Percentiles rank a stretch among this genome's conserved stretches.
phyloP scores from a whole-genome alignment of 129 eudicot genomes.

The Tanacetum coccineum region DNA sequence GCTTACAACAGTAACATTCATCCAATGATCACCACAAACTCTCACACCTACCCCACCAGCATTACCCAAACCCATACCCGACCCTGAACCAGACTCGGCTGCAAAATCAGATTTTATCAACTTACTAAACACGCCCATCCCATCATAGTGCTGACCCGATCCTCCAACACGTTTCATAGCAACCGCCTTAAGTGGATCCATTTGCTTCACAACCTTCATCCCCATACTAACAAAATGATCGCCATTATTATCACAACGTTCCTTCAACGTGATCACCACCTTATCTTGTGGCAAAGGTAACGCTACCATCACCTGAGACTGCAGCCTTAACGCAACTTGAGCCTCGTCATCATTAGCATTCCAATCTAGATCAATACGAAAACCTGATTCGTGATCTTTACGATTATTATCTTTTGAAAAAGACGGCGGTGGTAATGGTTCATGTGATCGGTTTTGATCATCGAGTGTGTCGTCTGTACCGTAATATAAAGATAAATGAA shows the following conservation, averaged over 20 bases:
- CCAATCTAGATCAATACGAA: conserved; percentile 82
- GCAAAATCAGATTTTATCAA: conserved; percentile 60
- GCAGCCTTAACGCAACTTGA: conserved; percentile 73
- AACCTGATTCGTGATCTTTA: conserved; percentile 45
- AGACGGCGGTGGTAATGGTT: conserved; percentile 41
- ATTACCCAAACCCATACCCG: conserved; percentile 24
- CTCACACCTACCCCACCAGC: conserved; percentile 29
- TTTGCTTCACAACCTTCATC: conserved; percentile 79
- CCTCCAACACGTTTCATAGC: conserved; percentile 62
- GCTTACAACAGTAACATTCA: conserved; percentile 62
- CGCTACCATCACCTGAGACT: conserved; percentile 88
- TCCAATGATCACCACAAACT: conserved; percentile 71
- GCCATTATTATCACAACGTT: conserved; percentile 26
- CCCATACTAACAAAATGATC: conserved; percentile 42
- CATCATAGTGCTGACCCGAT: conserved; percentile 75
- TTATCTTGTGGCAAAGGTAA: conserved; percentile 77
- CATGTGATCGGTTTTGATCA: conserved; percentile 34
- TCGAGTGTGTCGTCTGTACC: conserved; percentile 57
- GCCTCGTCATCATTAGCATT: conserved; percentile 79
- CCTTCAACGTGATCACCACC: conserved; percentile 51
- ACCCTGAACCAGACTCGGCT: conserved; percentile 29
- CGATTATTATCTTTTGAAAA: conserved; percentile 29
- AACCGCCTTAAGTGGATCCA: conserved; percentile 71
- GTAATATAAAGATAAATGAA: conserved; percentile 59
- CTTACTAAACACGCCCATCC: conserved; percentile 76